These are phyloP conservation scores for Lindgomyces ingoldianus DNA, from an alignment of 495 filamentous ascomycete genomes.

Conservation along the genomic window DNA sequence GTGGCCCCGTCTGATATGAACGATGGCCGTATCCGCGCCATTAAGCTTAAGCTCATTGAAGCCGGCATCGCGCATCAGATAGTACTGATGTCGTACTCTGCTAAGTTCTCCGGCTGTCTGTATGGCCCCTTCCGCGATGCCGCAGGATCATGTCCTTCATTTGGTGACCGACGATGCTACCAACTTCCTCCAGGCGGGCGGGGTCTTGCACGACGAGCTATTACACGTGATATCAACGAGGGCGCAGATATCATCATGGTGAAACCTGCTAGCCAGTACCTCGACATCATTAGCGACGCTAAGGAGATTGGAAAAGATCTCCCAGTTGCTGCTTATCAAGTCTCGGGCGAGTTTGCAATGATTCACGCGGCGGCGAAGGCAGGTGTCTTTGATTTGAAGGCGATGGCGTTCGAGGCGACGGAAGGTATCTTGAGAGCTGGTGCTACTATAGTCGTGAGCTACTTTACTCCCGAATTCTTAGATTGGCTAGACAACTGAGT, in stretches of 20 bases:
- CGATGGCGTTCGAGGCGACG: conserved; percentile 91
- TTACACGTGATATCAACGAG: conserved; percentile 83
- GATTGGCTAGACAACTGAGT: conserved; percentile 65
- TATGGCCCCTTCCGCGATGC: conserved; percentile 98
- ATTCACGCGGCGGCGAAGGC: conserved; percentile 94
- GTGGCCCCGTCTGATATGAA: conserved; percentile 99
- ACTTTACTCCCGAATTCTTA: conserved; percentile 91
- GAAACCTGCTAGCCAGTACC: conserved; percentile 89
- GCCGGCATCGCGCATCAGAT: conserved; percentile 84
- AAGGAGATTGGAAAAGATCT: conserved; percentile 88
- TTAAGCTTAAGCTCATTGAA: conserved; percentile 94
- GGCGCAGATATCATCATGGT: conserved; percentile 99
- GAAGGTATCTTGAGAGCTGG: conserved; percentile 92
- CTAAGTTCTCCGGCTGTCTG: conserved; percentile 93
- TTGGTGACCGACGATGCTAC: conserved; percentile 94
- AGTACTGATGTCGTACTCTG: conserved; percentile 94
- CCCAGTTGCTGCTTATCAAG: conserved; percentile 93
- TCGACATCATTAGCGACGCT: conserved; percentile 95
- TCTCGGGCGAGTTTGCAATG: conserved; percentile 97
- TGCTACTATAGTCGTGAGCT: conserved; percentile 86
- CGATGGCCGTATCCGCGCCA: conserved; percentile 91
- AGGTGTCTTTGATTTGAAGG: conserved; percentile 94
- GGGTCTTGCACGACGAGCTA: conserved; percentile 90
- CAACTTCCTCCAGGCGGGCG: conserved; percentile 90
- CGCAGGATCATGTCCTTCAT: conserved; percentile 86